These are phyloP conservation scores for Trypanosoma scelopori DNA, from an alignment of 208 protist genomes.

Conservation along the genomic window DNA sequence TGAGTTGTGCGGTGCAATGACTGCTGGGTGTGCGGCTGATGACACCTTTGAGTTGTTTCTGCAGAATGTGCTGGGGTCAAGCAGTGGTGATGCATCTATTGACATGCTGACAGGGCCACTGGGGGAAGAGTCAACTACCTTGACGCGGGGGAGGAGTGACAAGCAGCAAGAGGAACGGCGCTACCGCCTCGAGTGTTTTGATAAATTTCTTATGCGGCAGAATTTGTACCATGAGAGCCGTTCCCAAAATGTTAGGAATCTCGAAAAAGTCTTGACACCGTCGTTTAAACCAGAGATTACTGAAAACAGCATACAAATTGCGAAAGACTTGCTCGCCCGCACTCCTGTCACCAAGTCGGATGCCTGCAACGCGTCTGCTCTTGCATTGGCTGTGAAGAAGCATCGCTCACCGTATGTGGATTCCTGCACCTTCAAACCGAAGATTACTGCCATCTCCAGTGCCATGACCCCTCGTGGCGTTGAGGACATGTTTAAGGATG, in stretches of 20 bases:
- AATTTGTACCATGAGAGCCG: conserved; percentile 58
- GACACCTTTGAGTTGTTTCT: conserved; percentile 54
- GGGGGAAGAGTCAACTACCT: conserved; percentile 15
- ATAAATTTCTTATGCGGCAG: conserved; percentile 79
- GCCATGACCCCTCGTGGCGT: conserved; percentile 20
- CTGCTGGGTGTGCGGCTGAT: conserved; percentile 19
- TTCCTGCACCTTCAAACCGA: conserved; percentile 72
- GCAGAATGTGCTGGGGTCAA: conserved; percentile 43
- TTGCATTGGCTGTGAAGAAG: conserved; percentile 52
- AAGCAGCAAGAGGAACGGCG: conserved; percentile 3
- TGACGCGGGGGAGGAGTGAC: not conserved
- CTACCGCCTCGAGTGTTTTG: conserved; percentile 58
- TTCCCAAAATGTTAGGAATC: conserved; percentile 35
- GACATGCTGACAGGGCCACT: conserved; percentile 35
- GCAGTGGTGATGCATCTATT: conserved; percentile 21
- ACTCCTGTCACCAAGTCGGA: not conserved
- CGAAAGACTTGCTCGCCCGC: conserved; percentile 51
- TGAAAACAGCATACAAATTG: conserved; percentile 46
- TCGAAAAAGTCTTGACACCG: conserved; percentile 53
- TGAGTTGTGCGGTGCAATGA: conserved; percentile 32
- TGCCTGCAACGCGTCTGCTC: conserved; percentile 22
- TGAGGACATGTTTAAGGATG: conserved; percentile 20
- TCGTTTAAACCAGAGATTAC: conserved; percentile 66
- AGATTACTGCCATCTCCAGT: conserved; percentile 40
- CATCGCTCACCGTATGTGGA: conserved; percentile 63